phyloP scores from a whole-genome alignment of 2,329 filamentous ascomycete species.

The Cadophora sp. region DNA sequence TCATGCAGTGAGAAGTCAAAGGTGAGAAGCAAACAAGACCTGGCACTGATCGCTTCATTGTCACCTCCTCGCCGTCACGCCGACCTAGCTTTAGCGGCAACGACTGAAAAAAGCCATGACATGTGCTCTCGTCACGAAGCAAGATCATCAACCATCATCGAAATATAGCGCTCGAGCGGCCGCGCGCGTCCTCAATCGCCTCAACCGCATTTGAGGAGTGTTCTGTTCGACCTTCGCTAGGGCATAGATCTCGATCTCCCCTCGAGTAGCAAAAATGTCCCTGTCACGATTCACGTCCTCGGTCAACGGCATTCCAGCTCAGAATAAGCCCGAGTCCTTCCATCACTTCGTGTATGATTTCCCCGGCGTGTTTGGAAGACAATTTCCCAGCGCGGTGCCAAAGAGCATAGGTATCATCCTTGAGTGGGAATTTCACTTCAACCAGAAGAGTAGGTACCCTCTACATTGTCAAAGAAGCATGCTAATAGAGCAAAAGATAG shows the following conservation, averaged over 20 bases:
- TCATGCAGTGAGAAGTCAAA: neutral
- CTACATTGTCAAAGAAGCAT: neutral
- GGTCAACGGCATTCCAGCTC: neutral
- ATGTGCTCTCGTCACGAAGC: neutral
- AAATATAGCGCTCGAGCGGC: neutral
- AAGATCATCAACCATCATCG: neutral
- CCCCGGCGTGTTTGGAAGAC: neutral
- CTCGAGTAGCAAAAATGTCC: neutral
- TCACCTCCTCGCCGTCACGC: neutral
- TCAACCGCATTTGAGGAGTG: neutral
- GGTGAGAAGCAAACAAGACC: neutral
- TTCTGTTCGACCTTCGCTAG: neutral
- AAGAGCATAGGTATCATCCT: neutral
- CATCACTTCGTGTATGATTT: neutral
- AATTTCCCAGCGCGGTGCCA: neutral
- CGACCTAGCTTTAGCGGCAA: neutral
- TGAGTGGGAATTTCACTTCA: conserved; percentile 9
- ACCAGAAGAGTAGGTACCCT: neutral
- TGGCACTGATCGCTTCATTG: neutral
- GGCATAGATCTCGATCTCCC: neutral
- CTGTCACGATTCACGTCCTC: neutral
- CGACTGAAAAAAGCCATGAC: neutral
- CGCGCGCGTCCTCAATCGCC: neutral
- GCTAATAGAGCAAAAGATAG: neutral
- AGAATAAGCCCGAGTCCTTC: too few species aligned